These are phyloP conservation scores for Aspergillus aculeatus DNA, from an alignment of 2,329 filamentous ascomycete genomes.

Conservation along the genomic window DNA sequence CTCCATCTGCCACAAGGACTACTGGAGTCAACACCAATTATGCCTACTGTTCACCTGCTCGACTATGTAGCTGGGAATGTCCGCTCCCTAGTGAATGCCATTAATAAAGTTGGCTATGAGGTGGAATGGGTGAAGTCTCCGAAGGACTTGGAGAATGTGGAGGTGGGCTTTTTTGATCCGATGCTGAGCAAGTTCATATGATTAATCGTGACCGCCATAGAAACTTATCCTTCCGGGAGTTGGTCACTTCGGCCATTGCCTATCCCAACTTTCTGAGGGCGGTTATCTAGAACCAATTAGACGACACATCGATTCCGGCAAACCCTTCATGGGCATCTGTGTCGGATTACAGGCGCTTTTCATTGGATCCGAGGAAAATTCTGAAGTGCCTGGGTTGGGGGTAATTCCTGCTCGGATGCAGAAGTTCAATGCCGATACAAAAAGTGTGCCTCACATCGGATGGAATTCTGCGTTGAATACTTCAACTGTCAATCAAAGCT, in stretches of 20 bases:
- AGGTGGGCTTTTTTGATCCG: slow-evolving; percentile 55
- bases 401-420: slow-evolving; percentile 69
- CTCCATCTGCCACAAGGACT: not conserved
- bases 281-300: slow-evolving; percentile 81
- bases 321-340: slow-evolving; percentile 97
- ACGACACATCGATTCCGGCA: slow-evolving; percentile 81
- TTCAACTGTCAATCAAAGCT: slow-evolving; percentile 49
- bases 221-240: slow-evolving; percentile 95
- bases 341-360: slow-evolving; percentile 92
- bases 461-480: slow-evolving; percentile 82
- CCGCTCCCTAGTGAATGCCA: slow-evolving; percentile 92
- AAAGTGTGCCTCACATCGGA: slow-evolving; percentile 97
- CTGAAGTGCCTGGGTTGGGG: slow-evolving; percentile 69
- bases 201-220: slow-evolving; percentile 46
- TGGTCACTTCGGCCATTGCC: slow-evolving; percentile 95
- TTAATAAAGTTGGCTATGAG: slow-evolving; percentile 89
- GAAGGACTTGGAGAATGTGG: slow-evolving; percentile 77
- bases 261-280: slow-evolving; percentile 76
- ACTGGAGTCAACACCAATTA: slow-evolving; percentile 18
- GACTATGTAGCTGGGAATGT: slow-evolving; percentile 97
- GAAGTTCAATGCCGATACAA: slow-evolving; percentile 73
- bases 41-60: slow-evolving; percentile 54
- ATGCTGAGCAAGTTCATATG: not conserved
- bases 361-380: slow-evolving; percentile 76
- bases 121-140: slow-evolving; percentile 90